phyloP scores from a whole-genome alignment of 2,329 filamentous ascomycete genomes.

The Ilyonectria destructans region DNA sequence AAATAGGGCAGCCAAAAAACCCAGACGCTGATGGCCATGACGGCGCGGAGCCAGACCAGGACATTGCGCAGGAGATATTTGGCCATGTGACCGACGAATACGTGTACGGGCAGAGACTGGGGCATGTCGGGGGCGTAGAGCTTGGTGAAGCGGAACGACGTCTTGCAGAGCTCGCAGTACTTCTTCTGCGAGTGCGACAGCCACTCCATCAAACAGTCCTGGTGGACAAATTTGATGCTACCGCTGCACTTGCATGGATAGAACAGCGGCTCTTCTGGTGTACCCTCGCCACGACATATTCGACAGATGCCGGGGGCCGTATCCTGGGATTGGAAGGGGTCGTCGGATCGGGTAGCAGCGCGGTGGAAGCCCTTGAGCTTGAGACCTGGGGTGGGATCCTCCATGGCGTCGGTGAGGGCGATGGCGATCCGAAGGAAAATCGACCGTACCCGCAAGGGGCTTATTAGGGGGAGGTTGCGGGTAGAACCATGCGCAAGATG shows the following conservation, averaged over 20 bases:
- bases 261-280: slow-evolving; percentile 88
- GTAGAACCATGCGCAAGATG: slow-evolving; percentile 43
- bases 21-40: slow-evolving; percentile 90
- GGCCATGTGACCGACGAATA: slow-evolving; percentile 86
- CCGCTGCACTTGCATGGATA: slow-evolving; percentile 99
- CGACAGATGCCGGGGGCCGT: slow-evolving; percentile 84
- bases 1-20: slow-evolving; percentile 89
- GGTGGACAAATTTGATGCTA: slow-evolving; percentile 98
- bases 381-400: slow-evolving; percentile 43
- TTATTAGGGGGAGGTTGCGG: slow-evolving; percentile 41
- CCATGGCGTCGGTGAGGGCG: slow-evolving; percentile 41
- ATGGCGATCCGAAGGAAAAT: slow-evolving; percentile 40
- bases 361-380: slow-evolving; percentile 47
- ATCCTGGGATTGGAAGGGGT: slow-evolving; percentile 51
- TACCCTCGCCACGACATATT: slow-evolving; percentile 94
- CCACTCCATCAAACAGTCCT: slow-evolving; percentile 99
- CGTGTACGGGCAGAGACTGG: slow-evolving; percentile 80
- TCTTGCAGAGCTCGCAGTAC: slow-evolving; percentile 99
- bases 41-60: slow-evolving; percentile 83
- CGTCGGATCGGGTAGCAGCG: slow-evolving; percentile 47
- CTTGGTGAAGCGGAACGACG: slow-evolving; percentile 97
- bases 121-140: slow-evolving; percentile 97
- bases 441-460: slow-evolving; percentile 51
- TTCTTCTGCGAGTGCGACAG: slow-evolving; percentile 99
- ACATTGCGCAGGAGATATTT: slow-evolving; percentile 82